Conservation (phyloP, 2,329 filamentous ascomycete species). For the Fusarium algeriense region DNA sequence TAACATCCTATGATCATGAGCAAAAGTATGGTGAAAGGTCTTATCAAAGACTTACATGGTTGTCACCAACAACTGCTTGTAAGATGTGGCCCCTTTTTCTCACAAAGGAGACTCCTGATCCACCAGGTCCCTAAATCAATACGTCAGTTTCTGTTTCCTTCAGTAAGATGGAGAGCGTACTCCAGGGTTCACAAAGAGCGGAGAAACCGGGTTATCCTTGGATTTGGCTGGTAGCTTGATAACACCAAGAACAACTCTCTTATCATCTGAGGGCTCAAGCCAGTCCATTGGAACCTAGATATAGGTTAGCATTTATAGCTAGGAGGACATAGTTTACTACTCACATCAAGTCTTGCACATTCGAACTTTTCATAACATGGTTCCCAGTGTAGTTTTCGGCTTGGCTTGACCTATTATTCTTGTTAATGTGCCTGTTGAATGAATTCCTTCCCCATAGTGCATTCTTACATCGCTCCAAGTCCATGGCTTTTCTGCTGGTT, state of each 20-base stretch:
- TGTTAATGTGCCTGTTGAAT: background rate
- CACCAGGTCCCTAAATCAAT: slow-evolving; percentile 59
- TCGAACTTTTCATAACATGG: slow-evolving; percentile 50
- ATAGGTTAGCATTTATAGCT: background rate
- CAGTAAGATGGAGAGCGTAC: slow-evolving; percentile 36
- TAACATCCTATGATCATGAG: slow-evolving; percentile 55
- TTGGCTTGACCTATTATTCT: slow-evolving; percentile 52
- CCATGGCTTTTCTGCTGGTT: slow-evolving; percentile 36
- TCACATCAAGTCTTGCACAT: slow-evolving; percentile 52
- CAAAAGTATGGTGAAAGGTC: background rate
- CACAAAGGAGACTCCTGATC: slow-evolving; percentile 57
- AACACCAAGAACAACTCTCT: slow-evolving; percentile 51
- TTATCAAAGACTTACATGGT: slow-evolving; percentile 54
- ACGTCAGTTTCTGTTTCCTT: background rate
- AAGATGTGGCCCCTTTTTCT: slow-evolving; percentile 49
- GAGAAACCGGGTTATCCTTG: slow-evolving; percentile 42
- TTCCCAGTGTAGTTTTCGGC: slow-evolving; percentile 48
- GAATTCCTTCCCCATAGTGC: background rate
- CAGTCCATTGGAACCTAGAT: slow-evolving; percentile 54
- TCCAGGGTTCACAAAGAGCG: slow-evolving; percentile 54
- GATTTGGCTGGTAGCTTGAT: slow-evolving; percentile 51
- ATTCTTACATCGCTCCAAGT: slow-evolving; percentile 44
- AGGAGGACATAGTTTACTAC: background rate
- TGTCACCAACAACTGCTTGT: slow-evolving; percentile 61
- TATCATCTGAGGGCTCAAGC: slow-evolving; percentile 46